Conservation (phyloP, 345 rosid species). For the Aquilaria sinensis region DNA sequence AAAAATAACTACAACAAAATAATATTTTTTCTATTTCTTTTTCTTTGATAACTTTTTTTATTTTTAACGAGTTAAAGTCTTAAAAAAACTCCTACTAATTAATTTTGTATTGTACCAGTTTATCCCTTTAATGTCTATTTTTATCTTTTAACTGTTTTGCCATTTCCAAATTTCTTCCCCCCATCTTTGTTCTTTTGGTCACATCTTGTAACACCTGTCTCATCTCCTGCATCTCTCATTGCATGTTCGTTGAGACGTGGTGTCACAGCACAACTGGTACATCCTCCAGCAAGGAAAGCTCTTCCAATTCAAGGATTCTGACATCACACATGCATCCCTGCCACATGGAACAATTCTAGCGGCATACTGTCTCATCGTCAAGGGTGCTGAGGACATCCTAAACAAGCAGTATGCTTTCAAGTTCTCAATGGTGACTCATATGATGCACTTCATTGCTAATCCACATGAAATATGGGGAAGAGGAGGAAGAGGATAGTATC, state of each 20-base stretch:
- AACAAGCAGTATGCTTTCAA: constrained; percentile 60
- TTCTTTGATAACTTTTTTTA: no score
- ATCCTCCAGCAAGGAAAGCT: constrained; percentile 61
- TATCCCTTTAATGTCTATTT: no score
- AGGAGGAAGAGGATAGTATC: constrained; percentile 78
- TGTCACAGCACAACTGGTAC: constrained; percentile 56
- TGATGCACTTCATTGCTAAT: constrained; percentile 66
- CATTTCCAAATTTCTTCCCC: no score
- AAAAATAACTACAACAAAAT: no score
- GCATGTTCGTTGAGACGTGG: constrained; percentile 35
- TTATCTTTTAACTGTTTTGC: no score
- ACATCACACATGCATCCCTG: constrained; percentile 38
- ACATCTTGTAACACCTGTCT: no score
- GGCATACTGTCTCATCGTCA: constrained; percentile 54
- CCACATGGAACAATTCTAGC: constrained; percentile 66
- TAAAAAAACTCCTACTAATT: no score
- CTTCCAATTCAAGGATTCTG: constrained; percentile 70
- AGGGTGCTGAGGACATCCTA: constrained; percentile 65
- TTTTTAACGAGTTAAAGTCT: no score
- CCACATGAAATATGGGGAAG: constrained; percentile 22
- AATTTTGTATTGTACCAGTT: no score
- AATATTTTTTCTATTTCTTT: no score
- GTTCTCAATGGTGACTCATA: constrained; percentile 44
- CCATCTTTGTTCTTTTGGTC: no score
- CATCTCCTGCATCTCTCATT: no score